Conservation (phyloP, 1,284 basidiomycete genomes). For the Cutaneotrichosporon dermatis region DNA sequence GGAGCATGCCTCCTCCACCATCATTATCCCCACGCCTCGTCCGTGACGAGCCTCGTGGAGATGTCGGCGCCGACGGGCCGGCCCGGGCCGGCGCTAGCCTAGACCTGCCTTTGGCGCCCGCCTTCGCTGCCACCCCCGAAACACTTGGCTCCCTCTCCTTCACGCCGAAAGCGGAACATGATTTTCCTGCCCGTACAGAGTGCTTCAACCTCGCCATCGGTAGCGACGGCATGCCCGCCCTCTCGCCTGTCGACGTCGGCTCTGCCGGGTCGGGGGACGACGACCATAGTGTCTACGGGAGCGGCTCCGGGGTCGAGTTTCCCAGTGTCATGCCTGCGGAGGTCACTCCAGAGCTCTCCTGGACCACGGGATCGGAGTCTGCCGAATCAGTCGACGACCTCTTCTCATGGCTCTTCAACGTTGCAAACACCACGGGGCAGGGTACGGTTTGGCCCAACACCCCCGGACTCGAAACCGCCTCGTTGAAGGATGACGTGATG, state of each 20-base stretch:
- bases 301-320: not conserved
- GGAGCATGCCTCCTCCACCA: not conserved
- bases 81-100: conserved; percentile 1
- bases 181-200: not conserved
- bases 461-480: not conserved
- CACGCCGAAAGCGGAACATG: conserved; percentile 1
- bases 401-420: conserved; percentile 20
- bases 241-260: not conserved
- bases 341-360: not conserved
- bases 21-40: not conserved
- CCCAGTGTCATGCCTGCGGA: conserved; percentile 7
- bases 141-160: conserved; percentile 15
- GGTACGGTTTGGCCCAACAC: conserved; percentile 1
- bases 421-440: conserved; percentile 3
- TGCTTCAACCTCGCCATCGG: conserved; percentile 1
- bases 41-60: not conserved
- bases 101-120: conserved; percentile 17
- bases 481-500: not conserved
- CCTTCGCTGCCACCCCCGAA: conserved; percentile 19
- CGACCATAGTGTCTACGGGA: not conserved
- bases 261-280: not conserved
- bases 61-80: not conserved
- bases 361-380: not conserved
- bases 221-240: not conserved
- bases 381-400: conserved; percentile 16